Evolutionary conservation across 768 basidiomycete genomes (phyloP), one percentile per base, ranked within the genome.

Genomic region (Phanerochaete carnosa): DNA sequence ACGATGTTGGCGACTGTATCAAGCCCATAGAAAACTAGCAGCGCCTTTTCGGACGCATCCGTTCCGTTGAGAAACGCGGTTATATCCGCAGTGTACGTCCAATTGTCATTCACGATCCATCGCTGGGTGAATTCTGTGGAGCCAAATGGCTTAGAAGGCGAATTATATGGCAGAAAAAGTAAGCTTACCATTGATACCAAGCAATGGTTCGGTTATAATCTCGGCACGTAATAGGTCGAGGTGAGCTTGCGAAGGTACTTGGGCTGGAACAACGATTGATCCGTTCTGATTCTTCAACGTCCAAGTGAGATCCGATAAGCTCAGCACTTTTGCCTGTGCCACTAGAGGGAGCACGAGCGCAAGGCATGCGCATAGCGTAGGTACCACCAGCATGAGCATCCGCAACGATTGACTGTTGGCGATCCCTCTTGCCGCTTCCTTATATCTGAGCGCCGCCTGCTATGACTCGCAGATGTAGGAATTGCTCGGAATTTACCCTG

Each of bases 1-100:
- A 83, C 83, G 33, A 84, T 81, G 57, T 81, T 83, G 1, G 82
- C 83, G 45, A 85, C 74, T 0, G 83, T 85, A 65, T 85, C 83
- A 29, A 86, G 74, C 7, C 83, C 83, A 58, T 84, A 80, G 65
- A 84, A 83, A 6, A 85, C 75, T 12, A 84, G 72, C 9, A 85
- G 65, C 0, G 77, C 75, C 51, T 56, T 49, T 22, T 39, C 47
- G 22, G 49, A 33, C 19, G 11, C 2, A 9, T 45, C 7, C 45
- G 11, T 43, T 19, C 22, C n/a, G 47, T 69, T 55, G 25, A 74
- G 64, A 58, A 83, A 76, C 7, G 83, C 80, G 1, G 77, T 66
- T 35, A 85, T 59, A 64, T 83, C 81, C 2, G 83, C 81, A 0
- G 81, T 83, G 62, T 84, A 84, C 0, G 81, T 83, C 83, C 85